These are phyloP conservation scores for Daedaleopsis sinensis DNA, from an alignment of 768 basidiomycete species.

Conservation along the genomic window DNA sequence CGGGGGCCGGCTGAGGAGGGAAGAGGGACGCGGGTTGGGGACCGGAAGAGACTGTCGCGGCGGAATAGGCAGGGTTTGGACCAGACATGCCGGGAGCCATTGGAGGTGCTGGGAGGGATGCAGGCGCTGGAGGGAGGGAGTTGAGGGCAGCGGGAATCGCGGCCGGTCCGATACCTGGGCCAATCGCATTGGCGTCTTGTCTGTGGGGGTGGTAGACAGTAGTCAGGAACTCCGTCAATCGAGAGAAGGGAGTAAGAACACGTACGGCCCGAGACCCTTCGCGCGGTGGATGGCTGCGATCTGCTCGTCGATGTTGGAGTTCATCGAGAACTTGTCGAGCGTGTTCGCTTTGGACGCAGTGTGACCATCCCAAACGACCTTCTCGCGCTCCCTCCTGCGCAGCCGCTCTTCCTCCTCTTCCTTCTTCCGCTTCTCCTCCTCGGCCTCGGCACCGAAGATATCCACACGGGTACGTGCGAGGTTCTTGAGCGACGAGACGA, in stretches of 20 bases:
- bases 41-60: constrained; percentile 88
- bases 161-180: constrained; percentile 85
- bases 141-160: constrained; percentile 68
- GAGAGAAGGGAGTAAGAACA: constrained; percentile 26
- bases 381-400: constrained; percentile 86
- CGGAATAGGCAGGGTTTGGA: constrained; percentile 62
- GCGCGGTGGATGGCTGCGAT: constrained; percentile 95
- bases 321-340: constrained; percentile 89
- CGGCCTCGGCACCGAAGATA: constrained; percentile 93
- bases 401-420: constrained; percentile 88
- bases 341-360: constrained; percentile 92
- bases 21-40: constrained; percentile 87
- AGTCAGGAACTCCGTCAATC: constrained; percentile 18
- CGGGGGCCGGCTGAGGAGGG: constrained; percentile 58
- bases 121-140: constrained; percentile 65
- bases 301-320: constrained; percentile 96
- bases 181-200: constrained; percentile 79
- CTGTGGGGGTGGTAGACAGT: constrained; percentile 37
- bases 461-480: constrained; percentile 96
- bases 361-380: constrained; percentile 98
- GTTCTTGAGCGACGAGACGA: constrained; percentile 89
- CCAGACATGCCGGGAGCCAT: constrained; percentile 37
- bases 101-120: constrained; percentile 75
- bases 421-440: constrained; percentile 85
- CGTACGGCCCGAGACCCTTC: constrained; percentile 86